A percentile compares a stretch with the other conserved stretches of the same genome.
Evolutionary conservation across 768 basidiomycete species (phyloP).

Genomic region (Lyophyllum atratum): DNA sequence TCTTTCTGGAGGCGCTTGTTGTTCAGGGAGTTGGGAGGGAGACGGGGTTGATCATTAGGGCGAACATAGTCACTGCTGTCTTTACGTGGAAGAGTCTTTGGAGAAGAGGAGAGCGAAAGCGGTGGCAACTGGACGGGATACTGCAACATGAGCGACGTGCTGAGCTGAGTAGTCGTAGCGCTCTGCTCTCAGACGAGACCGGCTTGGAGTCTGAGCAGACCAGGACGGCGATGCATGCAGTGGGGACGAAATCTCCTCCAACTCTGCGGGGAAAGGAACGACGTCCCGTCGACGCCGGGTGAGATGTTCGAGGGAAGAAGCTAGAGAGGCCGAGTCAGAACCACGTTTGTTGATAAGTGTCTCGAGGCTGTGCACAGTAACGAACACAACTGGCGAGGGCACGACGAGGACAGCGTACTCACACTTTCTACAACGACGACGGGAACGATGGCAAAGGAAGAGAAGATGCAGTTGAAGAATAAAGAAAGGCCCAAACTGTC

Average conservation of each 20-base stretch:
- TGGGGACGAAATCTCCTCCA: constrained; percentile 11
- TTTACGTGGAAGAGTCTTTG: constrained; percentile 31
- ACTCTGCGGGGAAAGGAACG: constrained; percentile 20
- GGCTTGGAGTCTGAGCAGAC: constrained; percentile 52
- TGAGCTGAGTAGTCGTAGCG: constrained; percentile 28
- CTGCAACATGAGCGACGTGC: constrained; percentile 58
- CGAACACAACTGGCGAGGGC: not conserved
- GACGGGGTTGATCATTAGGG: constrained; percentile 40
- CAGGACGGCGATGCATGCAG: constrained; percentile 45
- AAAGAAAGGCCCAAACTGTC: constrained; percentile 21
- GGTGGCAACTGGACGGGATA: constrained; percentile 47
- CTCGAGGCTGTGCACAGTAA: not conserved
- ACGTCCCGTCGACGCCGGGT: constrained; percentile 30
- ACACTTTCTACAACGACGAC: constrained; percentile 15
- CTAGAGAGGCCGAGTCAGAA: constrained; percentile 11
- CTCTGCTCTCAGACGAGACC: constrained; percentile 58
- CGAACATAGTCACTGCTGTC: constrained; percentile 38
- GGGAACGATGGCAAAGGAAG: constrained; percentile 25
- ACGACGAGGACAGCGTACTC: not conserved
- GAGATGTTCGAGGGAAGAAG: constrained; percentile 4
- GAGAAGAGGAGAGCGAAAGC: constrained; percentile 37
- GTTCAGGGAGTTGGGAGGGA: constrained; percentile 24
- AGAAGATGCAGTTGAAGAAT: constrained; percentile 21
- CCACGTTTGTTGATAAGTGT: constrained; percentile 2
- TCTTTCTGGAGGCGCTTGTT: constrained; percentile 44